phyloP scores from a whole-genome alignment of 169 alveolate species.

The Cryptosporidium parvum region DNA sequence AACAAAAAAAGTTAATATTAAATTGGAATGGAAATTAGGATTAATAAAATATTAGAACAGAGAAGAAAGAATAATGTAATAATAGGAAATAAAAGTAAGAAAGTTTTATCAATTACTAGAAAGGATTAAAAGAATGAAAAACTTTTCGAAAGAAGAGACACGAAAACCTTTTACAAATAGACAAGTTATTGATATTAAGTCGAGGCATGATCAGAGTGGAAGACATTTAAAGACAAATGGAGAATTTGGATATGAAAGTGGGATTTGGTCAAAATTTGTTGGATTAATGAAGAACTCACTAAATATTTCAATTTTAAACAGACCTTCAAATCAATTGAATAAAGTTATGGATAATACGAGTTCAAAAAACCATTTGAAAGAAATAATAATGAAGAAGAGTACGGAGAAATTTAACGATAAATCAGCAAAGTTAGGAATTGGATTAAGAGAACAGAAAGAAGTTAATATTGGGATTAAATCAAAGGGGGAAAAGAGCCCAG shows the following conservation, averaged over 20 bases:
- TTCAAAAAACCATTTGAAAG: constrained; percentile 30
- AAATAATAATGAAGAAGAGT: constrained; percentile 22
- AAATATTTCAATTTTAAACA: constrained; percentile 27
- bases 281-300: constrained; percentile 61
- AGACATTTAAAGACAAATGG: background rate
- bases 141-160: constrained; percentile 32
- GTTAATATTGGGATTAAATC: background rate
- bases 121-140: constrained; percentile 26
- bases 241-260: constrained; percentile 42
- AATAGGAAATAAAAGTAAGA: background rate
- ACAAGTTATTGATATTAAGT: constrained; percentile 60
- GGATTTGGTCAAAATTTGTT: constrained; percentile 64
- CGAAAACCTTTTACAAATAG: constrained; percentile 41
- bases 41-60: background rate
- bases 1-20: background rate
- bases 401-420: background rate
- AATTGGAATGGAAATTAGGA: background rate
- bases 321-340: background rate
- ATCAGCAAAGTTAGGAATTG: background rate
- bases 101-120: background rate
- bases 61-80: background rate
- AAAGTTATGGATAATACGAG: background rate
- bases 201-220: constrained; percentile 2
- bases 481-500: background rate
- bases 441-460: constrained; percentile 15